Base-by-base conservation (phyloP, 371 early-diverging fungal species). In the Mortierella sp. region DNA sequence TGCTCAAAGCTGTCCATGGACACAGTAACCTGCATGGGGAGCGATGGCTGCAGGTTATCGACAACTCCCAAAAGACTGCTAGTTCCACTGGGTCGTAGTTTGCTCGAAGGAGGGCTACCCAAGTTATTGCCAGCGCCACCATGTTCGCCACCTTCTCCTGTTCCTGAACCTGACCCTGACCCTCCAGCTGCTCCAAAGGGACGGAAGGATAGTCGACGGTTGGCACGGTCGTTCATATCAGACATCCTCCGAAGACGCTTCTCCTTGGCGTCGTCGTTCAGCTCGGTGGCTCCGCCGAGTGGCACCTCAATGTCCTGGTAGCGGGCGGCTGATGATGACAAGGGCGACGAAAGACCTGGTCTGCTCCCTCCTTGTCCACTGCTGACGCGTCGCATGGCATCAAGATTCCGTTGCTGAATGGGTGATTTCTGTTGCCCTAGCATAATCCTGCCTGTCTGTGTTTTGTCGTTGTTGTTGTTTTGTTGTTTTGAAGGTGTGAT, bases 1-100 rank as follows among this genome's bases (percentile, higher is more conserved):
- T 99, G 97, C 78, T 99, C 98, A 89, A 96, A 98, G 70, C 91
- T 92, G 57, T 86, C 86, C 28, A 82, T 82, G 6, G 82, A 82
- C 16, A 86, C 86, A 37, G 82, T 86, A 24, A 86, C 69, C 3
- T 79, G 77, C 9, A 76, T 72, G 1, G 86, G 86, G 3, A 86
- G 53, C 0, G 82, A 80, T 31, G 82, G 71, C 34, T 79, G 79
- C 51, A 82, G 77, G 16, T 80, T 53, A 26, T 86, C 86, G 0
- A 82, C 86, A 13, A 86, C 77, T 21, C 82, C 86, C 71, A 86
- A 46, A 21, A 85, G 76, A 69, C 78, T 75, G 28, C 85, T 81
- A n/a, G 78, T 24, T 24, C 85, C 85, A 51, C 85, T 85, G 6
- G 85, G 85, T 26, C 85, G 72, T 26, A 85, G 53, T 48, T 78